Base-by-base conservation (phyloP, 768 basidiomycete species). In the Serendipita indica region DNA sequence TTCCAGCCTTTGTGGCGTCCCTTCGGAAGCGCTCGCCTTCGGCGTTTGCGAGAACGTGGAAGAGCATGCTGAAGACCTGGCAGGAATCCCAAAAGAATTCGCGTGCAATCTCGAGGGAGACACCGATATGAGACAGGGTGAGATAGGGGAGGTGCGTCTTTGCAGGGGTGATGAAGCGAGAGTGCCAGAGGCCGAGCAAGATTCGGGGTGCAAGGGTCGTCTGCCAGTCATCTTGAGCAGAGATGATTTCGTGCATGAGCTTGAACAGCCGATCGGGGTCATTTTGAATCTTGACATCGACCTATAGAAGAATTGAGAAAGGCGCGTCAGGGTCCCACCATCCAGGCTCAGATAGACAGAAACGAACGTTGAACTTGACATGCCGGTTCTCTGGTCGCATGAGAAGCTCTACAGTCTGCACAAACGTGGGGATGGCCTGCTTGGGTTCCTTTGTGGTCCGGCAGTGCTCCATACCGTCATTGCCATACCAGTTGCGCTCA, bases 241-340 rank as follows among this genome's bases (percentile, higher is more conserved):
- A 73, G 60, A 94, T 81, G 60, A 77, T 73, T 37, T 70, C 69
- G 71, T 87, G 77, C 81, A 96, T 89, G 39, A 92, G 73, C 22
- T 71, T 67, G 72, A 93, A 96, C 32, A 94, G 77, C n/a, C 79
- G 79, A 59, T 81, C 82, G 0, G 94, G 91, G 66, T 92, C 82
- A 67, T 97, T 98, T 67, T 90, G 83, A 27, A 84, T 79, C 72
- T 99, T 99, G 67, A 96, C 88, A 68, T 98, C 94, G 61, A 97
- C 79, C 73, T 97, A 82, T 79, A 79, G 67, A 84, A 80, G 61
- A 86, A 84, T 33, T 72, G 75, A n/a, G n/a, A n/a, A n/a, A n/a
- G n/a, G n/a, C n/a, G n/a, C 32, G 54, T 20, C 33, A 60, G 35
- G 33, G 59, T 58, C 56, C 34, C 7, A 60, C 39, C 13, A 25